phyloP scores from a whole-genome alignment of 805 yeast species.

The Spathaspora arborariae region DNA sequence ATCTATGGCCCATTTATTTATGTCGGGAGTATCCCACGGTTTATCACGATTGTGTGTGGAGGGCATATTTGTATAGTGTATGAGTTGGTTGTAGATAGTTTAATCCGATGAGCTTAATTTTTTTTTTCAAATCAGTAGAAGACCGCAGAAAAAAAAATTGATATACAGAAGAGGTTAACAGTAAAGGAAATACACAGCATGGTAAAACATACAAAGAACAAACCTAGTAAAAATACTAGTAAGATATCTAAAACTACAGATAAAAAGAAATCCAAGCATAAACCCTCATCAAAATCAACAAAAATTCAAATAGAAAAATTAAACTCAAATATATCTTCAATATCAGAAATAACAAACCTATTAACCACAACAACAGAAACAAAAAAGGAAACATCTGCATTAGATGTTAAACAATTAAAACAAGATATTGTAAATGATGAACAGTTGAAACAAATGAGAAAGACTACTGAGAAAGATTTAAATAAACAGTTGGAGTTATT shows the following conservation, averaged over 20 bases:
- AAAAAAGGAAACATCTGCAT: conserved; percentile 21
- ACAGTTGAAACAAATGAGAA: conserved; percentile 21
- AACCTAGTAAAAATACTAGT: too few relatives aligned
- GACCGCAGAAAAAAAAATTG: too few relatives aligned
- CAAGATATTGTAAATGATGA: conserved; percentile 39
- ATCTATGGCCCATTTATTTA: conserved; percentile 88
- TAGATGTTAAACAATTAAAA: conserved; percentile 32
- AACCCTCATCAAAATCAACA: conserved; percentile 26
- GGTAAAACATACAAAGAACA: background rate
- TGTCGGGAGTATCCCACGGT: conserved; percentile 96
- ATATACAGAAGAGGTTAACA: too few relatives aligned
- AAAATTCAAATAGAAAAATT: conserved; percentile 30
- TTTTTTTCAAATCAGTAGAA: too few relatives aligned
- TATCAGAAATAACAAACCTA: conserved; percentile 19
- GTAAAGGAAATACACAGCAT: background rate
- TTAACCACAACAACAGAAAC: conserved; percentile 7
- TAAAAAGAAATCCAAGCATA: conserved; percentile 7
- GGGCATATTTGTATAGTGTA: conserved; percentile 67
- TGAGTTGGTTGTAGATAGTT: background rate
- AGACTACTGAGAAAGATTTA: conserved; percentile 39
- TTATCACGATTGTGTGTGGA: conserved; percentile 92
- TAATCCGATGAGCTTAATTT: conserved; percentile 2
- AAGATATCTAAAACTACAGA: background rate
- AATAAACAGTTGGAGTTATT: conserved; percentile 45
- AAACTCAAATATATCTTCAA: conserved; percentile 23